phyloP scores from a whole-genome alignment of 2,329 filamentous ascomycete species.

The Lachnum nothofagi region DNA sequence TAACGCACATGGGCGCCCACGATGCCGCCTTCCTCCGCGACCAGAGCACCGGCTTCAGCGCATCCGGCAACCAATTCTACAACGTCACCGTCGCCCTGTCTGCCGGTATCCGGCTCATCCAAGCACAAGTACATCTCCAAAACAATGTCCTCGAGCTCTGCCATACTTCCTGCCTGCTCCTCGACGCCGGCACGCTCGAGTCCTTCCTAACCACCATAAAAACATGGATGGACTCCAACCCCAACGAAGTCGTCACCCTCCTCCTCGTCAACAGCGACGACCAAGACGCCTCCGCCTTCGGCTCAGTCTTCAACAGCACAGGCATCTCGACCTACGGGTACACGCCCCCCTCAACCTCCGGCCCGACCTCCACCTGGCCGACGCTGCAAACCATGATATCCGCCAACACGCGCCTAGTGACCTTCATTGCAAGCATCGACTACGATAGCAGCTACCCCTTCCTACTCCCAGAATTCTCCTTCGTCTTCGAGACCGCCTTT shows the following conservation, averaged over 20 bases:
- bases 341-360: constrained; percentile 42
- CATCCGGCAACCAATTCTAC: constrained; percentile 51
- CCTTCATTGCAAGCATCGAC: constrained; percentile 56
- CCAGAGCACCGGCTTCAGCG: constrained; percentile 46
- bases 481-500: constrained; percentile 69
- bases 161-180: constrained; percentile 57
- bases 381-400: constrained; percentile 66
- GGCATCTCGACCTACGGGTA: constrained; percentile 60
- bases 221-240: constrained; percentile 53
- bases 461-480: constrained; percentile 58
- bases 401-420: constrained; percentile 59
- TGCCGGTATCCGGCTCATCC: constrained; percentile 58
- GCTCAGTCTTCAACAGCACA: constrained; percentile 37
- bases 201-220: constrained; percentile 54
- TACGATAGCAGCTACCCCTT: constrained; percentile 45
- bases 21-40: constrained; percentile 60
- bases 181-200: constrained; percentile 54
- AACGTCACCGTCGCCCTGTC: constrained; percentile 54
- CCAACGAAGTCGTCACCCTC: constrained; percentile 57
- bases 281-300: constrained; percentile 50
- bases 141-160: constrained; percentile 46
- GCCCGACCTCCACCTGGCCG: constrained; percentile 54
- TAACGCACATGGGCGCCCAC: constrained; percentile 70
- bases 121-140: constrained; percentile 57
- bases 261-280: constrained; percentile 59